Percentiles rank a stretch among this genome's conserved stretches.
These are phyloP conservation scores for Larix kaempferi DNA, from an alignment of 75 land plant species.

Conservation along the genomic window DNA sequence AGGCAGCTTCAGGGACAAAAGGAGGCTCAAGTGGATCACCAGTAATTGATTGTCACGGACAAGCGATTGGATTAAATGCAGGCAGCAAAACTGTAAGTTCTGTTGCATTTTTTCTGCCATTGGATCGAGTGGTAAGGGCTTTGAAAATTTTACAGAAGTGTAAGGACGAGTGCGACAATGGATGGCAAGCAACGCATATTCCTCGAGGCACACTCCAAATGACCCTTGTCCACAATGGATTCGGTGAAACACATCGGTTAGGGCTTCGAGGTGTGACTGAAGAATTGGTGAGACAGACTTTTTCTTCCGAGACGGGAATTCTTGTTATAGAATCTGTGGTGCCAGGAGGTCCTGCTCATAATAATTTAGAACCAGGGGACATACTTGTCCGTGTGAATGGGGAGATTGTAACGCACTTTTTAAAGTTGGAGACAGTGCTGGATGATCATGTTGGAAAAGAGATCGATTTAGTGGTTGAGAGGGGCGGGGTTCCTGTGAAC, in stretches of 20 bases:
- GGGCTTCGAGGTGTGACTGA: conserved; percentile 73
- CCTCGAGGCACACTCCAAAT: conserved; percentile 94
- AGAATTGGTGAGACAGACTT: conserved; percentile 66
- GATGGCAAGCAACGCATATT: conserved; percentile 54
- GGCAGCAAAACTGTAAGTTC: conserved; percentile 81
- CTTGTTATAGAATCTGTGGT: conserved; percentile 92
- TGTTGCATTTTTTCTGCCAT: conserved; percentile 81
- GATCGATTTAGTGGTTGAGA: conserved; percentile 59
- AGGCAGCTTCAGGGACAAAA: conserved; percentile 96
- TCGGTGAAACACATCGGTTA: conserved; percentile 82
- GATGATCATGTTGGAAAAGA: conserved; percentile 72
- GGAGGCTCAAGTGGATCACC: conserved; percentile 98
- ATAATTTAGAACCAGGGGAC: conserved; percentile 80
- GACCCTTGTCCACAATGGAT: conserved; percentile 86
- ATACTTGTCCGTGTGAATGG: conserved; percentile 71
- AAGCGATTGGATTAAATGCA: conserved; percentile 90
- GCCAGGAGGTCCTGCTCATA: conserved; percentile 90
- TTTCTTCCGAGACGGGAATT: conserved; percentile 78
- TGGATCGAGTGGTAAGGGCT: conserved; percentile 88
- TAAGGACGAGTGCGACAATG: conserved; percentile 25
- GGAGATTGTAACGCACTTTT: conserved; percentile 82
- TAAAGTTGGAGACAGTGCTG: conserved; percentile 69
- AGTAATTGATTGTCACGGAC: conserved; percentile 88
- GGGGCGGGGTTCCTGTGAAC: conserved; percentile 64
- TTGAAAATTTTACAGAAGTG: conserved; percentile 43